Conservation (phyloP, 345 rosid genomes). For the Eucalyptus sp. region DNA sequence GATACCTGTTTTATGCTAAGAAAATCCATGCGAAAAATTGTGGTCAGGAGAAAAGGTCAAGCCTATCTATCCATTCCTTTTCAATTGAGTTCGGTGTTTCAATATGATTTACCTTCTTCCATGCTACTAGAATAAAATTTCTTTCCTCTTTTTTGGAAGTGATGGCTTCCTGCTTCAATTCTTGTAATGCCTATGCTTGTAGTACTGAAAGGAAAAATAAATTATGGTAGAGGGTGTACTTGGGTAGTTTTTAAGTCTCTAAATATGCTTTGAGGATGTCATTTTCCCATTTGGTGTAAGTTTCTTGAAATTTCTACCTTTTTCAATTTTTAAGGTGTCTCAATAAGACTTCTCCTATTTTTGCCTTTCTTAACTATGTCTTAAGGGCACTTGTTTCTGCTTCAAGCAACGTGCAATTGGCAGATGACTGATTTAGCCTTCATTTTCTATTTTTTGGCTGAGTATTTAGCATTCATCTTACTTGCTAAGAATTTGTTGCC, state of each 20-base stretch:
- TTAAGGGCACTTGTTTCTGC: not conserved
- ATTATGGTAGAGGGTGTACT: not conserved
- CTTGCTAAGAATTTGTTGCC: not conserved
- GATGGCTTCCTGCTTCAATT: not conserved
- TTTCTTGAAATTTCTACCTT: not conserved
- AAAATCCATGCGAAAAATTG: not conserved
- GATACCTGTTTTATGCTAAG: not conserved
- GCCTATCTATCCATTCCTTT: not conserved
- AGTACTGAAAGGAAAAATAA: not conserved
- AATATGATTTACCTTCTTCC: not conserved
- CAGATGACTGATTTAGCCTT: not conserved
- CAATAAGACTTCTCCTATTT: not conserved
- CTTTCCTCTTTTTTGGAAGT: not conserved
- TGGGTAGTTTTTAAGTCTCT: not conserved
- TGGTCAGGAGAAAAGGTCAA: not conserved
- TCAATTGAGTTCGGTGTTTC: not conserved
- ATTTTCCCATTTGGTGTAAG: not conserved
- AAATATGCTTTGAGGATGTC: not conserved
- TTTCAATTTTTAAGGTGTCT: not conserved
- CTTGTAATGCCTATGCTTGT: not conserved
- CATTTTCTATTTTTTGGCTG: not conserved
- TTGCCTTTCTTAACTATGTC: not conserved
- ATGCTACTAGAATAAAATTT: not conserved
- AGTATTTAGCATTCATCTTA: not conserved
- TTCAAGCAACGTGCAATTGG: not conserved